These are phyloP conservation scores for Bertia moriformis DNA, from an alignment of 2,329 filamentous ascomycete genomes.

Conservation along the genomic window DNA sequence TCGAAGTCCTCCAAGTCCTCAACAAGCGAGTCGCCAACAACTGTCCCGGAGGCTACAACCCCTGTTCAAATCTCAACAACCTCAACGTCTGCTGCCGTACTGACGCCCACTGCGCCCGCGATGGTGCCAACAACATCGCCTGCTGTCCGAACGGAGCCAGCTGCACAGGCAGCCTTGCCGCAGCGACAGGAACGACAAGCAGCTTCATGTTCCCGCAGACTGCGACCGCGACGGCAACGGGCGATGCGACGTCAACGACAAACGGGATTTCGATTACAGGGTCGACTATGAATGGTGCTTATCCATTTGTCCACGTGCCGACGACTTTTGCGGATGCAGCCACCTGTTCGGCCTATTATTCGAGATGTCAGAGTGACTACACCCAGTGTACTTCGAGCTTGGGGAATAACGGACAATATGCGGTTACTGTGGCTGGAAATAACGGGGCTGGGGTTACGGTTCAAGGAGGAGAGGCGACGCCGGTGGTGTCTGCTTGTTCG, in stretches of 20 bases:
- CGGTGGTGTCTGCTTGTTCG: slow-evolving; percentile 25
- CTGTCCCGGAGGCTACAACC: slow-evolving; percentile 34
- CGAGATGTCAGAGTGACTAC: slow-evolving; percentile 30
- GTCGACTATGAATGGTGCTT: slow-evolving; percentile 28
- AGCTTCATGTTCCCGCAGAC: background rate
- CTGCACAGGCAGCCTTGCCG: slow-evolving; percentile 38
- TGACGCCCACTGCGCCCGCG: slow-evolving; percentile 35
- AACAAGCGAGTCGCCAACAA: slow-evolving; percentile 6
- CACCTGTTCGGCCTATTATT: slow-evolving; percentile 36
- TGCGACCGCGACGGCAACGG: slow-evolving; percentile 4
- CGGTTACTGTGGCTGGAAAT: slow-evolving; percentile 33
- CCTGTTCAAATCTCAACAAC: slow-evolving; percentile 34
- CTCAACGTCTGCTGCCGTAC: slow-evolving; percentile 37
- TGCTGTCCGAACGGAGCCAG: slow-evolving; percentile 42
- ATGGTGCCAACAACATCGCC: slow-evolving; percentile 39
- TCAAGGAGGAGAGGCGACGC: slow-evolving; percentile 20
- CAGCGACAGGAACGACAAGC: slow-evolving; percentile 7
- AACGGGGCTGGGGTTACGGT: slow-evolving; percentile 32
- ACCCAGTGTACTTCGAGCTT: slow-evolving; percentile 24
- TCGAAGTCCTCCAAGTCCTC: background rate
- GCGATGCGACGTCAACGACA: slow-evolving; percentile 8
- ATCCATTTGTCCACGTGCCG: slow-evolving; percentile 34
- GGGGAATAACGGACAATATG: slow-evolving; percentile 28
- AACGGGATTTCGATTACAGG: slow-evolving; percentile 18
- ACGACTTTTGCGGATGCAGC: slow-evolving; percentile 33